Percentiles rank a stretch among this genome's conserved stretches.
phyloP scores from a whole-genome alignment of 2,329 filamentous ascomycete species.

The Xylaria sp. region DNA sequence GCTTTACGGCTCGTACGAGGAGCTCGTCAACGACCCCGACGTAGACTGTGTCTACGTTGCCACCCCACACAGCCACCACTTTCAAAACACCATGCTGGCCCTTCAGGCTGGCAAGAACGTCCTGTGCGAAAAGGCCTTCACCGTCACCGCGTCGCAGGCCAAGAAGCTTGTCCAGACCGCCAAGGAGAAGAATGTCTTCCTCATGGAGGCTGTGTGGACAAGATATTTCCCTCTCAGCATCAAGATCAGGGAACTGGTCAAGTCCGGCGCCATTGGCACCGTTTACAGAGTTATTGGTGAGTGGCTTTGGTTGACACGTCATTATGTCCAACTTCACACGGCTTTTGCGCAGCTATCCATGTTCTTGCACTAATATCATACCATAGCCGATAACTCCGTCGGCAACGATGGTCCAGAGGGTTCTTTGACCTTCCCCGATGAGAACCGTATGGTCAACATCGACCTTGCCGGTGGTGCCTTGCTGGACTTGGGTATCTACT shows the following conservation, averaged over 20 bases:
- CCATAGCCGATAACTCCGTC: constrained; percentile 64
- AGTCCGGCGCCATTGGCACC: constrained; percentile 60
- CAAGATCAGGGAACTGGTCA: constrained; percentile 70
- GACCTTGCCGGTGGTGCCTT: constrained; percentile 83
- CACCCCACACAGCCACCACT: constrained; percentile 91
- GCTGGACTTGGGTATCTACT: constrained; percentile 87
- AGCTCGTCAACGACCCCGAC: constrained; percentile 77
- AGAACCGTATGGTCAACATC: constrained; percentile 79
- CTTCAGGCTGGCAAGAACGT: constrained; percentile 86
- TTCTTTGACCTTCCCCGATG: constrained; percentile 61
- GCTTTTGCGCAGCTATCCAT: background rate
- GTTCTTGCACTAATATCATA: constrained; percentile 3
- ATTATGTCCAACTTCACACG: background rate
- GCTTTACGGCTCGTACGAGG: constrained; percentile 81
- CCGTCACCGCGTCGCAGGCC: constrained; percentile 79
- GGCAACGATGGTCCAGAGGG: constrained; percentile 63
- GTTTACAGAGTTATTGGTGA: constrained; percentile 65
- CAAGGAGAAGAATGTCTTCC: constrained; percentile 71
- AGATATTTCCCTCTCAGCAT: constrained; percentile 85
- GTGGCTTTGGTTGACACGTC: constrained; percentile 24
- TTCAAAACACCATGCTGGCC: constrained; percentile 86
- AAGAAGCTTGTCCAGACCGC: constrained; percentile 75
- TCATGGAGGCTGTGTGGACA: constrained; percentile 92
- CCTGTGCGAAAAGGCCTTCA: constrained; percentile 89
- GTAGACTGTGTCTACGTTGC: constrained; percentile 89